These are phyloP conservation scores for Termitomyces sp. DNA, from an alignment of 768 basidiomycete species.

Conservation along the genomic window DNA sequence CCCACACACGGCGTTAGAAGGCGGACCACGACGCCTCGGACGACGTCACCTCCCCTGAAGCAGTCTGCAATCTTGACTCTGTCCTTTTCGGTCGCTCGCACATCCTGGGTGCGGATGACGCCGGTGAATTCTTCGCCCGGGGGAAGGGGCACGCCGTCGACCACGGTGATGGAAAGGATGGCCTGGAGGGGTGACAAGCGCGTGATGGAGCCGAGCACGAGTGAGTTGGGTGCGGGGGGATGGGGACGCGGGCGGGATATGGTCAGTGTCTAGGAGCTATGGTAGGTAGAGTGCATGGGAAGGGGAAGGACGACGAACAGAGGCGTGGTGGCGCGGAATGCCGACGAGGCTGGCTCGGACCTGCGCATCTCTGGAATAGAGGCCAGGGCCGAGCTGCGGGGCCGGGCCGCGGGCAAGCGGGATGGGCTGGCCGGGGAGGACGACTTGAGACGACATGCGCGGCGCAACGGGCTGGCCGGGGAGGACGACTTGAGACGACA, in stretches of 20 bases:
- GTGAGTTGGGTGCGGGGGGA: conserved; percentile 68
- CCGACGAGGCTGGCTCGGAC: conserved; percentile 71
- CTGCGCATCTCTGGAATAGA: conserved; percentile 58
- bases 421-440: conserved; percentile 83
- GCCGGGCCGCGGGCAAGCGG: conserved; percentile 43
- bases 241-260: conserved; percentile 65
- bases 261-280: conserved; percentile 42
- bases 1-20: not conserved
- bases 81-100: conserved; percentile 87
- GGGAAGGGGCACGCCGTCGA: conserved; percentile 80
- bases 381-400: conserved; percentile 58
- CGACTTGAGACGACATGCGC: conserved; percentile 18
- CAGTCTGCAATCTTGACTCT: conserved; percentile 86
- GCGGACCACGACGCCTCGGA: conserved; percentile 75
- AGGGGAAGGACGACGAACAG: conserved; percentile 47
- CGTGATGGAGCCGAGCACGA: conserved; percentile 77
- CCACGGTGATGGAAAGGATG: conserved; percentile 75
- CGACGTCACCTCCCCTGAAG: conserved; percentile 88
- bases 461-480: conserved; percentile 63
- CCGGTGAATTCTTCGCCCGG: conserved; percentile 85
- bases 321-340: conserved; percentile 50
- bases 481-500: conserved; percentile 34
- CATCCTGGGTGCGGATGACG: conserved; percentile 83
- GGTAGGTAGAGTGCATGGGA: conserved; percentile 16
- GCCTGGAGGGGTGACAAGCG: conserved; percentile 84